phyloP scores from a whole-genome alignment of 192 early-diverging fungal genomes.

The Umbelopsis ramanniana region DNA sequence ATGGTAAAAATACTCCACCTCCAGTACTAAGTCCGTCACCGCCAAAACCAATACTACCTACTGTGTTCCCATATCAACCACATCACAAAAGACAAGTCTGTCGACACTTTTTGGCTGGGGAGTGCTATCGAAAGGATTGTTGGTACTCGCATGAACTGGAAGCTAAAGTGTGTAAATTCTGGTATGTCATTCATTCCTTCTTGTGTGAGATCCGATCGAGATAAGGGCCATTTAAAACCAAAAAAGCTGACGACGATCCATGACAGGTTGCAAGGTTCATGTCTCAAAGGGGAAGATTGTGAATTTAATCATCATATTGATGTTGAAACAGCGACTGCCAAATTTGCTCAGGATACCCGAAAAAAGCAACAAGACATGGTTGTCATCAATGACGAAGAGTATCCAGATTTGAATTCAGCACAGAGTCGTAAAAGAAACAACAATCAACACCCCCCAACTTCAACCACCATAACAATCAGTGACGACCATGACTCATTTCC shows the following conservation, averaged over 20 bases:
- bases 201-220: neutral
- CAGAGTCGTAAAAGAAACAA: neutral
- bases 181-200: slow-evolving; percentile 43
- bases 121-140: slow-evolving; percentile 60
- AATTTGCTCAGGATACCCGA: slow-evolving; percentile 24
- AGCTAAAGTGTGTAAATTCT: slow-evolving; percentile 60
- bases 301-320: slow-evolving; percentile 57
- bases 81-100: slow-evolving; percentile 47
- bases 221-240: too few species aligned
- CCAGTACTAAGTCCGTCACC: neutral
- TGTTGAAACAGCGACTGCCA: slow-evolving; percentile 34
- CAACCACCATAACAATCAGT: neutral
- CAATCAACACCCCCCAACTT: neutral
- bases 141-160: slow-evolving; percentile 61
- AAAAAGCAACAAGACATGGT: slow-evolving; percentile 16
- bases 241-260: neutral
- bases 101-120: slow-evolving; percentile 57
- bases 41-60: neutral
- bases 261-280: slow-evolving; percentile 54
- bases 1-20: slow-evolving; percentile 9
- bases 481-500: slow-evolving; percentile 1
- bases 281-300: slow-evolving; percentile 56
- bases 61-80: neutral
- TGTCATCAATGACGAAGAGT: slow-evolving; percentile 23
- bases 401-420: slow-evolving; percentile 13